phyloP scores from a whole-genome alignment of 164 flowering plant genomes.

The Paratinospora sagittata region DNA sequence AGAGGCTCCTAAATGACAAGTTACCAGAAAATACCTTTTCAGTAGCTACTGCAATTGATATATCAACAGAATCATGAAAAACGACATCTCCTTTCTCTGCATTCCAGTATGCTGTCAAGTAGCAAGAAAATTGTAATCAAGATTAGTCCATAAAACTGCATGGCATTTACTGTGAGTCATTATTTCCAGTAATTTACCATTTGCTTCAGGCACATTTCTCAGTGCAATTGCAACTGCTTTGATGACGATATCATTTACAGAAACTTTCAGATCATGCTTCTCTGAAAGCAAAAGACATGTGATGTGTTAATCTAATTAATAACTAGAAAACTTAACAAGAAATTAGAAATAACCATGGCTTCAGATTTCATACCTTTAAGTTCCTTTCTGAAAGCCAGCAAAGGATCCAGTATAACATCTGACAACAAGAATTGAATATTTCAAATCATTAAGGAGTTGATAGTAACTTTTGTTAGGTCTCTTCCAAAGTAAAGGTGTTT shows the following conservation, averaged over 20 bases:
- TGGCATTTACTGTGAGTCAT: neutral
- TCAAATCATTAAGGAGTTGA: too few species aligned
- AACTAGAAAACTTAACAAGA: neutral
- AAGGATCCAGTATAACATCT: conserved; percentile 95
- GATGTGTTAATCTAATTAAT: neutral
- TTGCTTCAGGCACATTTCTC: conserved; percentile 80
- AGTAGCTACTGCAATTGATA: conserved; percentile 95
- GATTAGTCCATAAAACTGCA: conserved; percentile 4
- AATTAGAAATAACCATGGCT: neutral
- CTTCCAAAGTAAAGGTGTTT: too few species aligned
- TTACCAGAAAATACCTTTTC: conserved; percentile 60
- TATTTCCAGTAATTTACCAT: conserved; percentile 45
- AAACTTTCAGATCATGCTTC: conserved; percentile 75
- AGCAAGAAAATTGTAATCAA: conserved; percentile 2
- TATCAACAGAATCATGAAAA: conserved; percentile 72
- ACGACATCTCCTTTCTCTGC: conserved; percentile 57
- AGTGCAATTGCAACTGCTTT: conserved; percentile 92
- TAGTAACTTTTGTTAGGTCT: too few species aligned
- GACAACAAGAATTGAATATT: conserved; percentile 22
- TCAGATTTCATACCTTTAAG: conserved; percentile 54
- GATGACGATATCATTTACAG: conserved; percentile 93
- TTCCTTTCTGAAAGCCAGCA: conserved; percentile 82
- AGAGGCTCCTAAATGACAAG: conserved; percentile 6
- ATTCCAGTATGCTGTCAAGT: conserved; percentile 74
- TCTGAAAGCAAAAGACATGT: conserved; percentile 42